Base-by-base conservation (phyloP, 2,329 filamentous ascomycete genomes). In the Purpureocillium lavendulum region DNA sequence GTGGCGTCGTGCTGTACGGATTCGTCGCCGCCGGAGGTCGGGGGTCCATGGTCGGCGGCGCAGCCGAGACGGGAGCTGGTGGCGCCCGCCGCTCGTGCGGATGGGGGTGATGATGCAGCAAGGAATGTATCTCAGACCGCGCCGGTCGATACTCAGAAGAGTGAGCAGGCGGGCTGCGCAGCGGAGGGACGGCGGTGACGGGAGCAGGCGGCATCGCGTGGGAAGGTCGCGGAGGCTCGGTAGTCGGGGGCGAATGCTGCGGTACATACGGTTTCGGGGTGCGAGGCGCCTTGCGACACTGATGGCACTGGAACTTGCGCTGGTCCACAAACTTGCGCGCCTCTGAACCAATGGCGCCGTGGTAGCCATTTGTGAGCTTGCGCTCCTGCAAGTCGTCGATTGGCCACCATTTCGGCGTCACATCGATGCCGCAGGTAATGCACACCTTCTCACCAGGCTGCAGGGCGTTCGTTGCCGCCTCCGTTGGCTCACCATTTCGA, bases 341-440 rank as follows among this genome's bases (percentile, higher is more conserved):
- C 51, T 79, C 74, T n/a, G 64, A 64, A 35, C 74, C 71, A 38
- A 75, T 60, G 32, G 56, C 60, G 33, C 68, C 71, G 21, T 66
- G 60, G 47, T 71, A 67, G 6, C 70, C 75, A 48, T 73, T 77
- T 34, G 59, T 69, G 33, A 73, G 64, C 47, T 64, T 67, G 37
- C 62, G 73, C 51, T 74, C 72, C 46, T 75, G 69, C 0, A 56
- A 56, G 45, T 69, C 63, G 48, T 75, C 67, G 40, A 76, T 72
- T 3, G 73, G 65, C 72, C 82, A 84, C 84, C 84, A 88, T 52
- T 75, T 82, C 4, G 83, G 84, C 49, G 81, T 87, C 37, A 82
- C 74, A 53, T 88, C 82, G 41, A 83, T 72, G 29, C 73, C 73
- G 49, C 80, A 84, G 7, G 76, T 80, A 35, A 77, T 69, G 61